phyloP scores from a whole-genome alignment of 1,139 yeast species.

The Candida sanyaensis region DNA sequence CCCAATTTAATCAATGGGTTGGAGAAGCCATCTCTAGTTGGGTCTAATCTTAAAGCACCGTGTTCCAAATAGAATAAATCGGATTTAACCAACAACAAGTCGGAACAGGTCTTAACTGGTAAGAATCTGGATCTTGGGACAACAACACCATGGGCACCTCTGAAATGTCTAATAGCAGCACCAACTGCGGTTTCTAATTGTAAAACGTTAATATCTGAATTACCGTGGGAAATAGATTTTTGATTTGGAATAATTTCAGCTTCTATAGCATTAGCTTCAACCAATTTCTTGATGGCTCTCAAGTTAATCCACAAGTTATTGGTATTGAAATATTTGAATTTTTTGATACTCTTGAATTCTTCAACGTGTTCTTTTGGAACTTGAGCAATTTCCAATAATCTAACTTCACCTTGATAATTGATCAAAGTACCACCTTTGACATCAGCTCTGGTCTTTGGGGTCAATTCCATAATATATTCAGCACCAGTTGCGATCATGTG shows the following conservation, averaged over 20 bases:
- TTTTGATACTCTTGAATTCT: conserved; percentile 96
- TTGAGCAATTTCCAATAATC: conserved; percentile 96
- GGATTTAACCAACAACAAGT: conserved; percentile 91
- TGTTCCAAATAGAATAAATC: conserved; percentile 90
- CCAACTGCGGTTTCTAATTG: conserved; percentile 99
- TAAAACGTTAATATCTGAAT: conserved; percentile 77
- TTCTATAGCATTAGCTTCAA: conserved; percentile 79
- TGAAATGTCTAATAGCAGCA: conserved; percentile 96
- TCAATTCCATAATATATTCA: conserved; percentile 97
- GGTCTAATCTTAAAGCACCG: conserved; percentile 85
- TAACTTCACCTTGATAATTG: conserved; percentile 92
- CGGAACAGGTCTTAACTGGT: conserved; percentile 98
- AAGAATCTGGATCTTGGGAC: conserved; percentile 97
- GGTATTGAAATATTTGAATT: conserved; percentile 97
- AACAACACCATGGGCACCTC: conserved; percentile 95
- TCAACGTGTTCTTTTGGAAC: conserved; percentile 99
- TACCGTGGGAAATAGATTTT: conserved; percentile 78
- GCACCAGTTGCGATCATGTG: conserved; percentile 92
- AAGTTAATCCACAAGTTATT: conserved; percentile 97
- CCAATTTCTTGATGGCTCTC: conserved; percentile 89
- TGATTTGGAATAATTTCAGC: conserved; percentile 95
- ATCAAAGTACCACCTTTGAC: conserved; percentile 99
- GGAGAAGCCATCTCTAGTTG: conserved; percentile 80
- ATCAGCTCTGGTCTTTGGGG: conserved; percentile 98
- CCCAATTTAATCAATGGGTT: conserved; percentile 96